Base-by-base conservation (phyloP, 495 filamentous ascomycete species). In the Penicillium waksmanii region DNA sequence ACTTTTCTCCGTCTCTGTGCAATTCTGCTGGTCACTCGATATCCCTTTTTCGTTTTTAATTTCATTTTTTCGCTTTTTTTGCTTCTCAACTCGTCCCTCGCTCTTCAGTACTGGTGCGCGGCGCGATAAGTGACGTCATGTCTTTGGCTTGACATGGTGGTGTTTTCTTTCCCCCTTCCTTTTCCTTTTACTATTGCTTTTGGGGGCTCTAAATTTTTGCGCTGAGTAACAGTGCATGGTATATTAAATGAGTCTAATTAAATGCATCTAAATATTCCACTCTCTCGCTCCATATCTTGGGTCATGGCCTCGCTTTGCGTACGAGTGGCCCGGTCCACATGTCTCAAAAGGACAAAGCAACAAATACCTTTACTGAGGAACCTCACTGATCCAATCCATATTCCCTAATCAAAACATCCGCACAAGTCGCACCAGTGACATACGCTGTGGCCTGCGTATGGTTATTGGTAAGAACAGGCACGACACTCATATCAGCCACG, bases 401-500 rank as follows among this genome's bases (percentile, higher is more conserved):
- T 48, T 71, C 64, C 55, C 42, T 23, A 33, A 66, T 63, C 62
- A 74, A 44, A 13, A 60, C 56, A 17, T 74, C 72, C 5, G 66
- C 69, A 55, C 64, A 69, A 11, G 70, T 71, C 27, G 63, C 63
- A 12, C 69, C 70, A 10, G 73, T 71, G 19, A 71, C 64, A 57
- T 76, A 77, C 8, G 73, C 74, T 11, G 72, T 72, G 12, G 72
- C 70, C 58, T 78, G 75, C 0, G 70, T 74, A 57, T 78, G 77
- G 23, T 72, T 74, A 46, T 74, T 78, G 8, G 72, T 68, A 56
- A 87, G 55, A n/a, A 89, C 64, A 5, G 87, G 87, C 21, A 87
- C 74, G 47, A 87, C 81, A 62, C 85, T 88, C 73, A 86, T 83
- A 74, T 91, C 88, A 3, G 80, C 85, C 5, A 90, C 77, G 10